phyloP scores from a whole-genome alignment of 345 rosid genomes.

The Lepidium didymum region DNA sequence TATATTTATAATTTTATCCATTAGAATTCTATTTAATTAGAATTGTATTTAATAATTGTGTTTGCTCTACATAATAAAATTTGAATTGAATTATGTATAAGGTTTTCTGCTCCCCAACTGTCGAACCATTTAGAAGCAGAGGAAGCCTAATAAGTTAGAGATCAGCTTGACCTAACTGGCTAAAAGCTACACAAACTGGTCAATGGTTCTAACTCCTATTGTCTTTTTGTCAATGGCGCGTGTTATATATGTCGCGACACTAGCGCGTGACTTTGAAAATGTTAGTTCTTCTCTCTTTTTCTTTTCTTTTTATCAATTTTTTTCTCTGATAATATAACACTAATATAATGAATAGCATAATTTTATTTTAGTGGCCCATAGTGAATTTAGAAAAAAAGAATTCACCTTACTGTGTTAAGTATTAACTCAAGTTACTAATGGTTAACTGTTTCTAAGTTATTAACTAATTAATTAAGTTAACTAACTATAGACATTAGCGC shows the following conservation, averaged over 20 bases:
- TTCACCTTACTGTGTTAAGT: background rate
- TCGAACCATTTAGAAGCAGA: background rate
- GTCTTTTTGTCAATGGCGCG: constrained; percentile 22
- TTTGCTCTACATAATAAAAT: no score
- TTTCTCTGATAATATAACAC: background rate
- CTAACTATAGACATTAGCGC: no score
- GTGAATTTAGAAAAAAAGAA: background rate
- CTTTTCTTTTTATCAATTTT: background rate
- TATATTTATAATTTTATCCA: no score
- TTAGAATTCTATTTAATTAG: no score
- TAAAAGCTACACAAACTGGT: background rate
- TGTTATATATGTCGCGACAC: background rate
- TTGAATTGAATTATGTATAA: no score
- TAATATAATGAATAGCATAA: background rate
- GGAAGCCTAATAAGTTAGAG: constrained; percentile 8
- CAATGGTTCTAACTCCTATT: constrained; percentile 8
- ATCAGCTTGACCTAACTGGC: constrained; percentile 10
- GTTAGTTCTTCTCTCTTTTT: background rate
- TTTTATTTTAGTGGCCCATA: background rate
- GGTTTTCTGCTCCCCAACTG: no score
- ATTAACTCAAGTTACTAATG: constrained; percentile 18
- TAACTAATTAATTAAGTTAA: constrained; percentile 10
- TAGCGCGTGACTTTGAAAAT: constrained; percentile 1
- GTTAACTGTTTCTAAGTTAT: constrained; percentile 2
- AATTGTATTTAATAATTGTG: no score